These are phyloP conservation scores for Exophiala lecanii-corni DNA, from an alignment of 2,329 filamentous ascomycete species.

Conservation along the genomic window DNA sequence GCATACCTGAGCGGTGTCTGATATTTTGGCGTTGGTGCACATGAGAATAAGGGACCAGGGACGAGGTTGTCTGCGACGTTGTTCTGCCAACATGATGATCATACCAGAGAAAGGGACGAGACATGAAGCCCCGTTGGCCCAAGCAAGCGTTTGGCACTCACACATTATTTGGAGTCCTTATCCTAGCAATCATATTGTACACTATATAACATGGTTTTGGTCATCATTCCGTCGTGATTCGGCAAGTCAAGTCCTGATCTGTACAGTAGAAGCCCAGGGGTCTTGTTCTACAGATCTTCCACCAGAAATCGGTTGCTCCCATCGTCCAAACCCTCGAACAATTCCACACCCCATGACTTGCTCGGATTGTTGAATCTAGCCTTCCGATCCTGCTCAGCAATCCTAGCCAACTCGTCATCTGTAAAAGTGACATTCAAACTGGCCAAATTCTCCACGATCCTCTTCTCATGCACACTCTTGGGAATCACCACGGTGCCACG, in stretches of 20 bases:
- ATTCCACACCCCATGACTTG: conserved; percentile 37
- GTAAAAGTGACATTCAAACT: conserved; percentile 22
- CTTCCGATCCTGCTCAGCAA: conserved; percentile 33
- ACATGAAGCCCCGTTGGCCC: too few relatives aligned
- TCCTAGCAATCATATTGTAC: not conserved
- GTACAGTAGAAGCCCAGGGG: too few relatives aligned
- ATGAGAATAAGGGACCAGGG: not conserved
- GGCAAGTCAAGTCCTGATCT: too few relatives aligned
- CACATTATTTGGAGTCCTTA: too few relatives aligned
- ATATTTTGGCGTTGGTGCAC: not conserved
- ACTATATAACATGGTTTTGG: not conserved
- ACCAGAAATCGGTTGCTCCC: conserved; percentile 16
- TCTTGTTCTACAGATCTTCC: conserved; percentile 2
- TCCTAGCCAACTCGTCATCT: conserved; percentile 22
- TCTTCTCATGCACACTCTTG: conserved; percentile 42
- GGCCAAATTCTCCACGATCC: conserved; percentile 44
- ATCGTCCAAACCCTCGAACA: conserved; percentile 42
- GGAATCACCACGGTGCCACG: conserved; percentile 49
- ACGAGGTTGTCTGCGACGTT: too few relatives aligned
- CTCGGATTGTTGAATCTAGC: conserved; percentile 40
- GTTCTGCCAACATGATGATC: too few relatives aligned
- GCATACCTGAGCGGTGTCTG: not conserved
- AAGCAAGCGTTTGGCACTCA: too few relatives aligned
- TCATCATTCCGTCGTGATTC: too few relatives aligned
- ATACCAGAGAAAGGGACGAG: too few relatives aligned